phyloP scores from a whole-genome alignment of 768 basidiomycete genomes.

The Rhodotorula diobovata region DNA sequence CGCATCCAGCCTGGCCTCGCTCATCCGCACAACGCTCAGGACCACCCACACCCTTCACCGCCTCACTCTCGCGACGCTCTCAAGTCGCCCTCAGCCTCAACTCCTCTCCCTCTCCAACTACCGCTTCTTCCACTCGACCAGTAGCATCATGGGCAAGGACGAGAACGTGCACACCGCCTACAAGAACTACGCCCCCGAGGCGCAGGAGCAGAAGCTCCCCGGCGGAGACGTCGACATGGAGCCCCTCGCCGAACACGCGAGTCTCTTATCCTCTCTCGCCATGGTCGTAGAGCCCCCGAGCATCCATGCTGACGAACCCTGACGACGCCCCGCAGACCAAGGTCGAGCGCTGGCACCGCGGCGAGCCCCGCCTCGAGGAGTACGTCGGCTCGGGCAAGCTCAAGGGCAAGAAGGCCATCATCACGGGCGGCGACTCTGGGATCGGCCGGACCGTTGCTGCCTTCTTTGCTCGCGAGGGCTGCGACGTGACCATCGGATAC shows the following conservation, averaged over 20 bases:
- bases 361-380: constrained; percentile 55
- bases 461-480: constrained; percentile 51
- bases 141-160: constrained; percentile 1
- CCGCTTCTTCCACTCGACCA: neutral
- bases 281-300: too few species aligned
- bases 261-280: constrained; percentile 35
- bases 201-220: constrained; percentile 6
- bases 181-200: constrained; percentile 13
- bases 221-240: constrained; percentile 48
- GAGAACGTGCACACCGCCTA: constrained; percentile 29
- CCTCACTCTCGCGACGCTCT: too few species aligned
- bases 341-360: constrained; percentile 55
- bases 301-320: too few species aligned
- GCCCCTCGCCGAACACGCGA: constrained; percentile 46
- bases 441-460: constrained; percentile 38
- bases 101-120: too few species aligned
- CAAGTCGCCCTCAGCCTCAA: too few species aligned
- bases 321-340: neutral
- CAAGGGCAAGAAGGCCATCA: constrained; percentile 53
- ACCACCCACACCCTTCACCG: too few species aligned
- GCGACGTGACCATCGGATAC: constrained; percentile 52
- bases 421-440: constrained; percentile 55
- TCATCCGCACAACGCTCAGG: too few species aligned
- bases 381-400: constrained; percentile 57
- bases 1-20: neutral